phyloP scores from a whole-genome alignment of 73 alveolate species.

The Tetrahymena elliotti region DNA sequence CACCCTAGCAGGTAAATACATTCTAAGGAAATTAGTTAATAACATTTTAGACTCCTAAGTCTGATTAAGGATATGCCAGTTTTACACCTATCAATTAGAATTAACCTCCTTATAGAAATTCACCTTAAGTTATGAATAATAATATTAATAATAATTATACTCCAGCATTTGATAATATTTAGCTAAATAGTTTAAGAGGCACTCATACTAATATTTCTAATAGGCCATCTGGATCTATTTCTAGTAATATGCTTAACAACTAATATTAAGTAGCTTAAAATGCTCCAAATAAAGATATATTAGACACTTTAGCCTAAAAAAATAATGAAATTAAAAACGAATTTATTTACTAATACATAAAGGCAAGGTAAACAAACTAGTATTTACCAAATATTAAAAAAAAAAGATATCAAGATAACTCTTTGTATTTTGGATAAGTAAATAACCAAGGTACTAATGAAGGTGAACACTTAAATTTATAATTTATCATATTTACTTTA shows the following conservation, averaged over 20 bases:
- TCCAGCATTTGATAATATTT: not conserved
- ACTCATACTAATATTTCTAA: not conserved
- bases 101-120: not conserved
- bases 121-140: not conserved
- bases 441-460: not conserved
- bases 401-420: not conserved
- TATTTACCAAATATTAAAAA: not conserved
- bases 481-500: not conserved
- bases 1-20: not conserved
- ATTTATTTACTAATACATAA: not conserved
- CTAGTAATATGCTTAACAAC: not conserved
- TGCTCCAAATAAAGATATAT: not conserved
- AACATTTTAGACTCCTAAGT: not conserved
- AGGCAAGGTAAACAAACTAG: not conserved
- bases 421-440: not conserved
- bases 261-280: not conserved
- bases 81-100: not conserved
- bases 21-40: not conserved
- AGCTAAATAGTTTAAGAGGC: not conserved
- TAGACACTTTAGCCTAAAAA: not conserved
- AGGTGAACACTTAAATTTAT: not conserved
- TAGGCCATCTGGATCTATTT: not conserved
- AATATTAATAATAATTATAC: not conserved
- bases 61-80: not conserved
- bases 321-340: not conserved